A percentile compares a stretch with the other conserved stretches of the same genome.
phyloP scores from a whole-genome alignment of 2,329 filamentous ascomycete species.

The Nemania bipapillata region DNA sequence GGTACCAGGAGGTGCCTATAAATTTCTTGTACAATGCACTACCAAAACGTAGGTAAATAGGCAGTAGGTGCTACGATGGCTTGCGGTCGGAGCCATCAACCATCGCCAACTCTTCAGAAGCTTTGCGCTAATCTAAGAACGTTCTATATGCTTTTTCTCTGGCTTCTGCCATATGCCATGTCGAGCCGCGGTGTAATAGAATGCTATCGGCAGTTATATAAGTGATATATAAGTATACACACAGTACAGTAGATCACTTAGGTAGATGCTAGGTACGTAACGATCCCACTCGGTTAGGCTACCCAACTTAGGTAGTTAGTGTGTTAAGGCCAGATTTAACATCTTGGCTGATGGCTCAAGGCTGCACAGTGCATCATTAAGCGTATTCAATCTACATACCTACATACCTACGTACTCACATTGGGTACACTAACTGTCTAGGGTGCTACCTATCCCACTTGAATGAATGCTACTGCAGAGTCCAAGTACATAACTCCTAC shows the following conservation, averaged over 20 bases:
- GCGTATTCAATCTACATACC: not conserved
- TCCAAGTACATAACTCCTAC: not conserved
- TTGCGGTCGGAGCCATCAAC: not conserved
- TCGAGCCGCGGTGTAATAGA: not conserved
- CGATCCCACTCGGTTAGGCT: not conserved
- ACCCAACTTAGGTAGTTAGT: slow-evolving; percentile 15
- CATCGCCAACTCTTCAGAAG: not conserved
- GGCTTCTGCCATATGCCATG: not conserved
- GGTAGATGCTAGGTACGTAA: too few relatives aligned
- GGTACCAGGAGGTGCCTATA: not conserved
- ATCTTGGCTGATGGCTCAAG: not conserved
- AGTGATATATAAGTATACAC: not conserved
- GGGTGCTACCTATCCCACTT: too few relatives aligned
- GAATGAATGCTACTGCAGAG: too few relatives aligned
- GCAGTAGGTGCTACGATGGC: not conserved
- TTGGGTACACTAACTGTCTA: too few relatives aligned
- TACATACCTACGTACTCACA: not conserved
- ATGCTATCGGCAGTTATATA: not conserved
- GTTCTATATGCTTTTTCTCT: not conserved
- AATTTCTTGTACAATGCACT: not conserved
- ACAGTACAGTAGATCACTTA: too few relatives aligned
- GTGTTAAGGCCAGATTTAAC: slow-evolving; percentile 41
- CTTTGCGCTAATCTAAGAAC: not conserved
- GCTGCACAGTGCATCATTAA: slow-evolving; percentile 20
- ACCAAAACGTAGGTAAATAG: not conserved